These are phyloP conservation scores for Liriodendron chinense DNA, from an alignment of 164 flowering plant species.

Conservation along the genomic window DNA sequence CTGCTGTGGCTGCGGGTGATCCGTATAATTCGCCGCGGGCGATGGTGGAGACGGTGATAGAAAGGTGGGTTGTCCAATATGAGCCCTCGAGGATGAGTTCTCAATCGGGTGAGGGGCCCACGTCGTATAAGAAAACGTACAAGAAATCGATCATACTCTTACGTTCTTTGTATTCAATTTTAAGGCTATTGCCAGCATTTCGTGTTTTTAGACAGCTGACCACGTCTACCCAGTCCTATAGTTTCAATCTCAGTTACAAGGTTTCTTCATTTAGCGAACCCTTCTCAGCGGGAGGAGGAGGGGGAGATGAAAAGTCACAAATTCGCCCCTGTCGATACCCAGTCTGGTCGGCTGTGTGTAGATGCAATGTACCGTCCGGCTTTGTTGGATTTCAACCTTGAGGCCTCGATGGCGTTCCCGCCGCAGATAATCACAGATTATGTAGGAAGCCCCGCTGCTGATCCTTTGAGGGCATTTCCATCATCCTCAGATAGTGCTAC, in stretches of 20 bases:
- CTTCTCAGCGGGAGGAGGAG: slow-evolving; percentile 62
- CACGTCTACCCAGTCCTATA: slow-evolving; percentile 44
- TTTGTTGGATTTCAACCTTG: slow-evolving; percentile 66
- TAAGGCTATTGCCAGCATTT: slow-evolving; percentile 81
- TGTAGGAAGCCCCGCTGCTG: slow-evolving; percentile 88
- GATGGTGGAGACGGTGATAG: slow-evolving; percentile 63
- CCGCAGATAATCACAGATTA: slow-evolving; percentile 77
- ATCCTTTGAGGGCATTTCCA: slow-evolving; percentile 65
- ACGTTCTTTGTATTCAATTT: slow-evolving; percentile 63
- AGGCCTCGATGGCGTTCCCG: slow-evolving; percentile 42
- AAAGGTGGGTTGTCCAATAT: slow-evolving; percentile 84
- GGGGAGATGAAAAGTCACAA: slow-evolving; percentile 47
- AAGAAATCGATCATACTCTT: slow-evolving; percentile 73
- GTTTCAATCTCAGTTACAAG: slow-evolving; percentile 72
- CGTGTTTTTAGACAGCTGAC: slow-evolving; percentile 55
- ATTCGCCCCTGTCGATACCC: slow-evolving; percentile 76
- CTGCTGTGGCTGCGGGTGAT: slow-evolving; percentile 23
- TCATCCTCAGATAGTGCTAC: slow-evolving; percentile 37
- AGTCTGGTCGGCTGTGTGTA: slow-evolving; percentile 59
- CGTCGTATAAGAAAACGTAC: slow-evolving; percentile 57
- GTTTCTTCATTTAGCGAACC: slow-evolving; percentile 72
- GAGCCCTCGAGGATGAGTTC: slow-evolving; percentile 41
- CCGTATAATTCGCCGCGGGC: slow-evolving; percentile 13
- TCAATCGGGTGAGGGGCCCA: slow-evolving; percentile 35
- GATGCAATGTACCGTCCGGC: slow-evolving; percentile 63